Evolutionary conservation across 73 alveolate species (phyloP), one percentile per base, ranked within the genome.

Genomic region (Halteria grandinella): DNA sequence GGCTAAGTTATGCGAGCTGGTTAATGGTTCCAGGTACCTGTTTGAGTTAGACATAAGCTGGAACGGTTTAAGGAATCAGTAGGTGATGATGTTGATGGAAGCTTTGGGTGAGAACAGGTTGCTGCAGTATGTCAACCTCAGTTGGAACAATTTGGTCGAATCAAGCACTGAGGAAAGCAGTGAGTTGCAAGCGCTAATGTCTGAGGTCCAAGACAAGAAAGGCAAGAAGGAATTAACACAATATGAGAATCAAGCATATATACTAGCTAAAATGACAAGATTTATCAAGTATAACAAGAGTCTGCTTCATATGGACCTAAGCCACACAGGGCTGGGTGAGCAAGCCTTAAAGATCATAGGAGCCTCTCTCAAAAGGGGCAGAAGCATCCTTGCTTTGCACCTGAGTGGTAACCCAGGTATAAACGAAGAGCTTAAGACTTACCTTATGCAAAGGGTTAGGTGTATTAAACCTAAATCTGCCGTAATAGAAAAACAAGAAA

Each of bases 341-440:
- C 15, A 23, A 2, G 32, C 51, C 49, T 3, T 70, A 0, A 44
- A 64, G 71, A 70, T 32, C 25, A 10, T 70, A 1, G 83, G 83
- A 1, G 33, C 83, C n/a, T 52, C 83, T 10, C 21, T 70, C 47
- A 70, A 71, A 23, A 70, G 71, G 51, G 20, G 72, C 15, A 70
- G 31, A 27, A 49, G 72, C 51, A 1, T 70, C 24, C 44, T 70
- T 10, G 2, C 72, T n/a, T 5, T 70, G n/a, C 83, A 70, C 51
- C 34, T 70, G 29, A 70, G 62, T 32, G 83, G 83, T 2, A 70
- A 70, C 50, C 83, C 83, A 1, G 83, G 83, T 0, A 47, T 70
- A 11, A 70, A 69, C 1, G 60, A 18, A 10, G 1, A 2, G 6
- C n/a, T 33, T 7, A 49, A 49, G 18, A 49, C 32, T 23, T 48